Evolutionary conservation across 1,284 basidiomycete species (phyloP).

Genomic region (Rhizoctonia solani): DNA sequence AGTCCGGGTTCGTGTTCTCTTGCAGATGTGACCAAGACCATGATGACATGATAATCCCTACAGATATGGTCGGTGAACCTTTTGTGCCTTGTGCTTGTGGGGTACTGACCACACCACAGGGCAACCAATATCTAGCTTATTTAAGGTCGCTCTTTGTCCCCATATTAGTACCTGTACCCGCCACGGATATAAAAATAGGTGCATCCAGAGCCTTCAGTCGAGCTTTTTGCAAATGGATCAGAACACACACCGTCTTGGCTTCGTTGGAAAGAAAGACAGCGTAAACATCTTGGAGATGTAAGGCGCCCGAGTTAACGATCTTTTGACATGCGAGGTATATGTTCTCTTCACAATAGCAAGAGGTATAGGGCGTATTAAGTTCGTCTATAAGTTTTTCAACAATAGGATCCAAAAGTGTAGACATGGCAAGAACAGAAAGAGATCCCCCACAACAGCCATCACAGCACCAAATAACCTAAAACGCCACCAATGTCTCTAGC

Average conservation of each 20-base stretch:
- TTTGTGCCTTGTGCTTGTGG: background rate
- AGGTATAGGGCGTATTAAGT: slow-evolving; percentile 15
- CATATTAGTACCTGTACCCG: slow-evolving; percentile 17
- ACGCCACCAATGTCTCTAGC: background rate
- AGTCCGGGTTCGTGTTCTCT: background rate
- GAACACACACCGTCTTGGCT: slow-evolving; percentile 3
- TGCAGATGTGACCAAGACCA: background rate
- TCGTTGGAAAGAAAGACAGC: slow-evolving; percentile 21
- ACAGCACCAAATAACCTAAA: slow-evolving; percentile 19
- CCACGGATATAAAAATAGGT: background rate
- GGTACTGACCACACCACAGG: slow-evolving; percentile 18
- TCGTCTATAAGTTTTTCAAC: slow-evolving; percentile 3
- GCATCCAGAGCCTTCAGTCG: background rate
- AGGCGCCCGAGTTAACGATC: background rate
- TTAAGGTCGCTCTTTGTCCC: slow-evolving; percentile 10
- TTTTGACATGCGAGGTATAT: slow-evolving; percentile 15
- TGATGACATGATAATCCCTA: slow-evolving; percentile 30
- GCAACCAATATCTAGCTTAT: background rate
- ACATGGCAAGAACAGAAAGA: slow-evolving; percentile 10
- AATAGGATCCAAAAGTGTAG: background rate
- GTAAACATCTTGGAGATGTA: slow-evolving; percentile 1
- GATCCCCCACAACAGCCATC: background rate
- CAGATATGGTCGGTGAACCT: background rate
- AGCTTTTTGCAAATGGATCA: background rate
- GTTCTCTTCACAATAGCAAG: slow-evolving; percentile 28